Evolutionary conservation across 2,329 filamentous ascomycete species (phyloP).

Genomic region (Cladophialophora bantiana): DNA sequence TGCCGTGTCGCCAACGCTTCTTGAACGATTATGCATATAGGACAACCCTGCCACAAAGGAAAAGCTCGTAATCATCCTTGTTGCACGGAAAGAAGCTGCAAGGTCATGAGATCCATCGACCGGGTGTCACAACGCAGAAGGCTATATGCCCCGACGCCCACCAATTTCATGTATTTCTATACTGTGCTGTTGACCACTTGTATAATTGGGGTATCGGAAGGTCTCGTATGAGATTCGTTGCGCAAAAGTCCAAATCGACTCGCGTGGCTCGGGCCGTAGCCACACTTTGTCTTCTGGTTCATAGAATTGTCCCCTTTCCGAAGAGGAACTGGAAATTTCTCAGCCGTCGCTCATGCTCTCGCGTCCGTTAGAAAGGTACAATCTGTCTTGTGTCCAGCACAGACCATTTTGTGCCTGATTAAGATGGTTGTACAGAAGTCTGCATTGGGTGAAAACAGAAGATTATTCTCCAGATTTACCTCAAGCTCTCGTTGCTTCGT

Average conservation of each 20-base stretch:
- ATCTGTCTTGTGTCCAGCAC: constrained; percentile 14
- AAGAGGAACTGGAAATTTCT: neutral
- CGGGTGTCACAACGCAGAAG: neutral
- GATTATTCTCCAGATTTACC: neutral
- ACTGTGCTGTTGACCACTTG: constrained; percentile 1
- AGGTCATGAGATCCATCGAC: neutral
- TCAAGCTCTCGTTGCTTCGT: constrained; percentile 16
- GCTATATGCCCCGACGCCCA: neutral
- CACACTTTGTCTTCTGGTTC: neutral
- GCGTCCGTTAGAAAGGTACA: constrained; percentile 4
- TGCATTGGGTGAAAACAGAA: constrained; percentile 2
- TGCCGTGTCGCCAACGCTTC: neutral
- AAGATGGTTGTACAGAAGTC: constrained; percentile 21
- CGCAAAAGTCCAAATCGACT: neutral
- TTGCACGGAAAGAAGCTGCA: neutral
- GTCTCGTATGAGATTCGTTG: neutral
- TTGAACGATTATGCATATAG: neutral
- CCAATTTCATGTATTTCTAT: constrained; percentile 3
- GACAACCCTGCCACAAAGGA: neutral
- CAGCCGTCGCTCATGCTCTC: constrained; percentile 1
- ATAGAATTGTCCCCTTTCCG: neutral
- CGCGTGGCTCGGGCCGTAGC: neutral
- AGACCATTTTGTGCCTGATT: neutral
- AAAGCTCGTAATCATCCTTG: neutral
- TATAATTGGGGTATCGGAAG: neutral